These are phyloP conservation scores for Volvox africanus DNA, from an alignment of 139 green algal genomes.

Conservation along the genomic window DNA sequence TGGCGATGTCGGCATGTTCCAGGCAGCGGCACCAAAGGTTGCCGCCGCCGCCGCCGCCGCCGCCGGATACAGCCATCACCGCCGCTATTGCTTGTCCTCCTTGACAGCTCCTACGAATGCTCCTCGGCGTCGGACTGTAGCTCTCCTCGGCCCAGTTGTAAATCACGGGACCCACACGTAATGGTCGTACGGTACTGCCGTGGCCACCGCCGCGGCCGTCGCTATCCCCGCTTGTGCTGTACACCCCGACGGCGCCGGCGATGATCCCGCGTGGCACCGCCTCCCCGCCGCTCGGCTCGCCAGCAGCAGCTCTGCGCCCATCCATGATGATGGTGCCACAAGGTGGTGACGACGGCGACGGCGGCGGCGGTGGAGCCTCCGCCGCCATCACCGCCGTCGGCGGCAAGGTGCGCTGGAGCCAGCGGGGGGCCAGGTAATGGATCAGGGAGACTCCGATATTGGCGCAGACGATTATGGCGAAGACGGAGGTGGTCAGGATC, in stretches of 20 bases:
- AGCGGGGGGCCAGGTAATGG: slow-evolving; percentile 25
- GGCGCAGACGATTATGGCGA: slow-evolving; percentile 83
- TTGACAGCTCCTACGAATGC: not conserved
- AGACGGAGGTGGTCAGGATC: slow-evolving; percentile 74
- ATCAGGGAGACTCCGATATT: slow-evolving; percentile 63
- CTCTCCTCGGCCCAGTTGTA: slow-evolving; percentile 40
- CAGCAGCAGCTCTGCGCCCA: not conserved
- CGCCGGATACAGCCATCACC: not conserved
- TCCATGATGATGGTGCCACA: not conserved
- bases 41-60: slow-evolving; percentile 2
- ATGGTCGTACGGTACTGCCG: not conserved
- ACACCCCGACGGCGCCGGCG: not conserved
- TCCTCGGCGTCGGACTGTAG: slow-evolving; percentile 35
- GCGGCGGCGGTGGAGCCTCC: not conserved
- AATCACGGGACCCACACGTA: slow-evolving; percentile 2
- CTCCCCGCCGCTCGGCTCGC: not conserved
- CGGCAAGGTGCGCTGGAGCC: slow-evolving; percentile 16
- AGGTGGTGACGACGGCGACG: not conserved
- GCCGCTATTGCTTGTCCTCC: not conserved
- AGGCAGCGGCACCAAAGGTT: slow-evolving; percentile 28
- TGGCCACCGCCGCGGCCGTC: not conserved
- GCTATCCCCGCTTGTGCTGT: not conserved
- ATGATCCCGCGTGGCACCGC: not conserved
- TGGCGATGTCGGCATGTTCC: not conserved
- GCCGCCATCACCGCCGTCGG: not conserved